These are phyloP conservation scores for sunflower (Helianthus annuus) DNA, from an alignment of 129 eudicot genomes.

Conservation along the genomic window HanXRQr2.0-SUNRISE NC_035440.2:74002511-74003010, in stretches of 20 bases:
- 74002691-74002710: constrained; percentile 12
- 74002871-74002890: no score
- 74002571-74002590: constrained; percentile 20
- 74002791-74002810: constrained; percentile 25
- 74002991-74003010: no score
- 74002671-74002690: not conserved
- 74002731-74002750: not conserved
- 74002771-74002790: not conserved
- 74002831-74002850: not conserved
- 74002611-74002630: constrained; percentile 14
- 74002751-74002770: constrained; percentile 6
- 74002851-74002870: no score
- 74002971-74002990: no score
- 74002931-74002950: no score
- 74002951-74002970: no score
- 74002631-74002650: no score
- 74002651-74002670: not conserved
- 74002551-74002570: constrained; percentile 43
- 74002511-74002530: constrained; percentile 51
- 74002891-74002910: no score
- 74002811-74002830: constrained; percentile 13
- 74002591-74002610: constrained; percentile 19
- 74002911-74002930: no score
- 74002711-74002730: not conserved
- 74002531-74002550: constrained; percentile 69